Percentiles rank a stretch among this genome's conserved stretches.
These are phyloP conservation scores for Tremella yokohamensis DNA, from an alignment of 768 basidiomycete genomes.

Conservation along the genomic window DNA sequence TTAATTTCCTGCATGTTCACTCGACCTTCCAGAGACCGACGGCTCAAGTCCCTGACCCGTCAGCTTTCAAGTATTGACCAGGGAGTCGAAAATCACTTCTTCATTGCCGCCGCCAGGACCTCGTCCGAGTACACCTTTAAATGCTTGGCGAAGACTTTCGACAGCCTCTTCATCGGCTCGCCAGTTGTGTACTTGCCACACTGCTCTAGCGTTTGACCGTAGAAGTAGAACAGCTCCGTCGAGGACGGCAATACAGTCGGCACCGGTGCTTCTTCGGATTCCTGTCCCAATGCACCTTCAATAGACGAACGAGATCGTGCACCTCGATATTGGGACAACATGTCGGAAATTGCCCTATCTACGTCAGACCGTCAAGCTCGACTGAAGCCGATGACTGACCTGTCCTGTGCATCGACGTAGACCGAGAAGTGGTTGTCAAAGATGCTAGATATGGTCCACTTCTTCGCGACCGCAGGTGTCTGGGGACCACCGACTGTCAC, in stretches of 20 bases:
- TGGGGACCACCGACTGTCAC: slow-evolving; percentile 23
- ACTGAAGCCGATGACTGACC: slow-evolving; percentile 55
- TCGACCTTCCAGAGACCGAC: slow-evolving; percentile 76
- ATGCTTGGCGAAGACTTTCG: slow-evolving; percentile 86
- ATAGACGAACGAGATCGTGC: slow-evolving; percentile 64
- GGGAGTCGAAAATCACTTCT: slow-evolving; percentile 59
- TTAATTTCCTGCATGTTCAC: slow-evolving; percentile 70
- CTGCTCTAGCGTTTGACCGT: slow-evolving; percentile 89
- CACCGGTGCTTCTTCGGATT: slow-evolving; percentile 55
- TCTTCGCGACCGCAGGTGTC: slow-evolving; percentile 7
- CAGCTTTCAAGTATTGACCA: neutral
- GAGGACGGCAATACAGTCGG: slow-evolving; percentile 78
- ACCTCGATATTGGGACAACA: slow-evolving; percentile 77
- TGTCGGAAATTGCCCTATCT: slow-evolving; percentile 75
- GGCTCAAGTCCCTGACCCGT: slow-evolving; percentile 45
- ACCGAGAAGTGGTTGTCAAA: slow-evolving; percentile 90
- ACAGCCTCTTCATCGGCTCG: slow-evolving; percentile 75
- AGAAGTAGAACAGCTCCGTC: slow-evolving; percentile 95
- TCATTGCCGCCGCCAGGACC: slow-evolving; percentile 69
- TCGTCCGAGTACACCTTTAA: slow-evolving; percentile 93
- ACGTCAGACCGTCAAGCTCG: neutral
- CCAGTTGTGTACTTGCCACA: slow-evolving; percentile 86
- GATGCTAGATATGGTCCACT: slow-evolving; percentile 72
- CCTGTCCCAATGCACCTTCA: slow-evolving; percentile 55
- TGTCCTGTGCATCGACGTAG: slow-evolving; percentile 95